Conservation (phyloP, 345 rosid genomes). For the Euclidium syriacum region DNA sequence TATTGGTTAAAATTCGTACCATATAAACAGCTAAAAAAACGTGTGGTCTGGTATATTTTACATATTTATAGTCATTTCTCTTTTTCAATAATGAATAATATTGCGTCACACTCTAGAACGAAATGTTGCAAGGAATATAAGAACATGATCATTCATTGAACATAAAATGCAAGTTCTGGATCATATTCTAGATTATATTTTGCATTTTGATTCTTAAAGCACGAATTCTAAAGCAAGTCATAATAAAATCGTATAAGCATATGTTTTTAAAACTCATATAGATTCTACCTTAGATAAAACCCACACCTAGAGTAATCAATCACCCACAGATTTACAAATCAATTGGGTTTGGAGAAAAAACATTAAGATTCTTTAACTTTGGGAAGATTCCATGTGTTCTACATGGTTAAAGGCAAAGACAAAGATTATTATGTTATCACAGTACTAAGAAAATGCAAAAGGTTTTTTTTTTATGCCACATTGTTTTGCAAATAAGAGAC, state of each 20-base stretch:
- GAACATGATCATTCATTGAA: not conserved
- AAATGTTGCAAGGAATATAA: not conserved
- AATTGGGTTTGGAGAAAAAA: not conserved
- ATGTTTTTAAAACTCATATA: not conserved
- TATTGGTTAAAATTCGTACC: not conserved
- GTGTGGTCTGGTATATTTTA: not conserved
- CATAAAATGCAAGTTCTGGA: not conserved
- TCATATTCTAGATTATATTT: not conserved
- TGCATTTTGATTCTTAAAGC: not conserved
- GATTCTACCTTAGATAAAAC: conserved; percentile 8
- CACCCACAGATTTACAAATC: conserved; percentile 6
- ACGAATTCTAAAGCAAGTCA: not conserved
- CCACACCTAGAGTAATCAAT: no score
- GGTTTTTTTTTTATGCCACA: conserved; percentile 20
- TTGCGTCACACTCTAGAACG: not conserved
- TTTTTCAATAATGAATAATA: not conserved
- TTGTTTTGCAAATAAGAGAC: conserved; percentile 16
- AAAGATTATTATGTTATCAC: conserved; percentile 16
- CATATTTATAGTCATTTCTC: no score
- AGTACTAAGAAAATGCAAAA: conserved; percentile 6
- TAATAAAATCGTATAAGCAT: not conserved
- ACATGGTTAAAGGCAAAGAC: conserved; percentile 25
- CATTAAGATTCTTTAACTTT: not conserved
- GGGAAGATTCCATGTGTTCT: conserved; percentile 17
- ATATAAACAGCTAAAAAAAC: not conserved